Evolutionary conservation across 345 rosid genomes (phyloP).

Genomic region (Acer yangbiense): DNA sequence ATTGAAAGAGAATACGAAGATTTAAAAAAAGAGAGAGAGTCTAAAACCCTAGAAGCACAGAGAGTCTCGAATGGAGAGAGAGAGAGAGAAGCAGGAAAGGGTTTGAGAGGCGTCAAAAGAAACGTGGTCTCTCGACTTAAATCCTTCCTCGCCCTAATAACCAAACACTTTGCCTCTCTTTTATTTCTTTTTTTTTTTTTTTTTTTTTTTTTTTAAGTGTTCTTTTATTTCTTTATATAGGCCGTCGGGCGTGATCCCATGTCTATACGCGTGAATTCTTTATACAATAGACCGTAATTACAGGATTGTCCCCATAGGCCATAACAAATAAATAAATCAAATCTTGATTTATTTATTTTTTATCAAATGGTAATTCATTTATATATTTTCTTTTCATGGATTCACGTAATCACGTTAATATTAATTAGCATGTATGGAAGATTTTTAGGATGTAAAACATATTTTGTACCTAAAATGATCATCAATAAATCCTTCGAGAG

Average conservation of each 20-base stretch:
- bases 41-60: slow-evolving; percentile 61
- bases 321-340: too few relatives aligned
- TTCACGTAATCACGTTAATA: not conserved
- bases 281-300: too few relatives aligned
- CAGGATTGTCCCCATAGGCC: too few relatives aligned
- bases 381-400: not conserved
- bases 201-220: too few relatives aligned
- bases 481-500: not conserved
- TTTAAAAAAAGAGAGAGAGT: not conserved
- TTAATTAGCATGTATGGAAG: not conserved
- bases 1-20: slow-evolving; percentile 15
- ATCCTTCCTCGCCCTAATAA: slow-evolving; percentile 24
- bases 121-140: slow-evolving; percentile 18
- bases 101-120: slow-evolving; percentile 28
- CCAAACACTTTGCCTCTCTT: not conserved
- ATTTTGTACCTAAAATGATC: not conserved
- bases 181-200: not conserved
- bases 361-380: too few relatives aligned
- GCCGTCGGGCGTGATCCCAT: too few relatives aligned
- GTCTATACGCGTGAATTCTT: too few relatives aligned
- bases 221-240: too few relatives aligned
- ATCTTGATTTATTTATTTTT: too few relatives aligned
- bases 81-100: slow-evolving; percentile 1
- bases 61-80: not conserved
- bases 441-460: not conserved